Conservation (phyloP, 441 rosid species). For the Populus hybrid region DNA sequence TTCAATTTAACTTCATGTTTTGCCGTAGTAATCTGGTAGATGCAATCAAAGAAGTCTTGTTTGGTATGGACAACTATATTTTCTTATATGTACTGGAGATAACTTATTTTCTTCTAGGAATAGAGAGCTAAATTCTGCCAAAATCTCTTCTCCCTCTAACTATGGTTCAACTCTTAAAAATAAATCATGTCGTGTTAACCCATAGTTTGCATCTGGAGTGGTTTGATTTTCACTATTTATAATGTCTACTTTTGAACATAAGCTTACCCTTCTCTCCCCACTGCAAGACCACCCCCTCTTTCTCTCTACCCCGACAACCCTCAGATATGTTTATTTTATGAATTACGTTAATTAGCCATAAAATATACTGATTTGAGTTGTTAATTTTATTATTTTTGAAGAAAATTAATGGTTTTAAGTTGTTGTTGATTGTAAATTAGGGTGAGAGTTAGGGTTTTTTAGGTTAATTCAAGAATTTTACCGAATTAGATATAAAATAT, state of each 20-base stretch:
- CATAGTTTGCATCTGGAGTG: slow-evolving; percentile 39
- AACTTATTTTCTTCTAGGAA: neutral
- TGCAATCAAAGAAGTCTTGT: neutral
- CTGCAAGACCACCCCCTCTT: no score
- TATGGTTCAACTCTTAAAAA: slow-evolving; percentile 40
- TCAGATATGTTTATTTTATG: no score
- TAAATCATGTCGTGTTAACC: slow-evolving; percentile 69
- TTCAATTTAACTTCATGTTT: neutral
- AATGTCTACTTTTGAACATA: slow-evolving; percentile 61
- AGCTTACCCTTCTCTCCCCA: no score
- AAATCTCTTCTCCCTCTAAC: slow-evolving; percentile 9
- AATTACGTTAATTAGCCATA: no score
- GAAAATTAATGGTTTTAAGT: no score
- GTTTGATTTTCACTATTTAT: slow-evolving; percentile 35
- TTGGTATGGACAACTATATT: slow-evolving; percentile 1
- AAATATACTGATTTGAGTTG: no score
- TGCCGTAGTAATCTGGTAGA: neutral
- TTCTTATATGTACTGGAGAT: neutral
- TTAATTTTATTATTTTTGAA: no score
- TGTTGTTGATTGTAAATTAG: no score
- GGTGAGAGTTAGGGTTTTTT: no score
- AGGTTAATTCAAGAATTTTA: no score
- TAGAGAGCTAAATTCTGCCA: slow-evolving; percentile 4
- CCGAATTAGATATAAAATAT: no score
- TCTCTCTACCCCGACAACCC: no score